Conservation (phyloP, 257 asterid species). For the Solanum paucissectum region DNA sequence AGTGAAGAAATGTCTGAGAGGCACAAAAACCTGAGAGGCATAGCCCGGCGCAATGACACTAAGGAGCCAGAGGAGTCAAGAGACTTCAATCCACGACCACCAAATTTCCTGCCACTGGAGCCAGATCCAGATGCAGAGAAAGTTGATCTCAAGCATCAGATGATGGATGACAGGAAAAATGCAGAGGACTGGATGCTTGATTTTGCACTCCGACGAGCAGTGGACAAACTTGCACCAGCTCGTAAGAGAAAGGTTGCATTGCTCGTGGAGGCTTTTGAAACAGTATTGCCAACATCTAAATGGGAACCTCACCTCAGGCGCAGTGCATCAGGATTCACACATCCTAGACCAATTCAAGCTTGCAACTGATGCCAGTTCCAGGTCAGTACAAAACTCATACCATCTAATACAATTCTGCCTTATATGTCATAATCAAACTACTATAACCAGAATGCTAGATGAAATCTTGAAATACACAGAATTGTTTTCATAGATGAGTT, state of each 20-base stretch:
- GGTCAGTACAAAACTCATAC: conserved; percentile 11
- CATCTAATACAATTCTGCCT: background rate
- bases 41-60: conserved; percentile 19
- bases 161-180: conserved; percentile 50
- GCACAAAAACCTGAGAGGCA: conserved; percentile 11
- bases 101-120: conserved; percentile 58
- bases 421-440: background rate
- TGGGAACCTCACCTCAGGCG: conserved; percentile 25
- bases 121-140: conserved; percentile 56
- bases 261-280: conserved; percentile 84
- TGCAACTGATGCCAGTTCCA: conserved; percentile 39
- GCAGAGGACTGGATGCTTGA: conserved; percentile 94
- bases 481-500: background rate
- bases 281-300: conserved; percentile 46
- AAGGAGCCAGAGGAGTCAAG: conserved; percentile 25
- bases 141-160: conserved; percentile 77
- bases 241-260: conserved; percentile 70
- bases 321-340: conserved; percentile 14
- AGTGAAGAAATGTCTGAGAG: background rate
- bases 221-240: conserved; percentile 62
- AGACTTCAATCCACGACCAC: conserved; percentile 60
- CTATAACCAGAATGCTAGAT: background rate
- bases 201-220: conserved; percentile 64
- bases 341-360: conserved; percentile 44
- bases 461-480: background rate